Base-by-base conservation (phyloP, 805 yeast species). In the Myxozyma nipponensis region DNA sequence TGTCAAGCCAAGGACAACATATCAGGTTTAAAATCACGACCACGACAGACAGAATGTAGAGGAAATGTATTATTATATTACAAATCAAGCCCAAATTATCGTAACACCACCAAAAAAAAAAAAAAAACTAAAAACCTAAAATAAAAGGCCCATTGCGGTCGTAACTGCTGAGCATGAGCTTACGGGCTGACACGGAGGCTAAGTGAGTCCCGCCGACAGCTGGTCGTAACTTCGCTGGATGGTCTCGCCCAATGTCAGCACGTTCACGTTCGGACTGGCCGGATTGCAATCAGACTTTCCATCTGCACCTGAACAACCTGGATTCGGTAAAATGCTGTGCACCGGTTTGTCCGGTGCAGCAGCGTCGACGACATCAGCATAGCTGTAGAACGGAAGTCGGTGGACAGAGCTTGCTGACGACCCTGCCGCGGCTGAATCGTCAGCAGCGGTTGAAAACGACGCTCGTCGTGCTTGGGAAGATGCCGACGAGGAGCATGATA, bases 221-320 rank as follows among this genome's bases (percentile, higher is more conserved):
- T 49, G 45, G 18, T 49, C 49, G 18, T 44, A 42, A 26, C 39
- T 45, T 23, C 44, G 30, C 28, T 48, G 26, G 15, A 50, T 37
- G 15, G 54, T 47, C 35, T 50, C 54, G 4, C 54, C 50, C 6
- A 50, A 32, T 19, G 54, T 50, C 7, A 46, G 30, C 15, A 50
- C 39, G 5, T 37, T 37, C 22, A 49, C 49, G 25, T 22, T 17
- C 19, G 47, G 42, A 5, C n/a, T 22, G 6, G 24, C 21, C 7
- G 30, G 32, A 28, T 7, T 28, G 32, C 13, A 9, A 13, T 28
- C 32, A 13, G 7, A 9, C 7, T 28, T 28, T 9, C 13, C 32
- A 13, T 9, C 7, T 28, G 7, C 32, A 13, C 13, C 13, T 28
- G 32, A n/a, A n/a, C n/a, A n/a, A n/a, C n/a, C n/a, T 10, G 7